phyloP scores from a whole-genome alignment of 2,329 filamentous ascomycete genomes.

The Claviceps arundinis region DNA sequence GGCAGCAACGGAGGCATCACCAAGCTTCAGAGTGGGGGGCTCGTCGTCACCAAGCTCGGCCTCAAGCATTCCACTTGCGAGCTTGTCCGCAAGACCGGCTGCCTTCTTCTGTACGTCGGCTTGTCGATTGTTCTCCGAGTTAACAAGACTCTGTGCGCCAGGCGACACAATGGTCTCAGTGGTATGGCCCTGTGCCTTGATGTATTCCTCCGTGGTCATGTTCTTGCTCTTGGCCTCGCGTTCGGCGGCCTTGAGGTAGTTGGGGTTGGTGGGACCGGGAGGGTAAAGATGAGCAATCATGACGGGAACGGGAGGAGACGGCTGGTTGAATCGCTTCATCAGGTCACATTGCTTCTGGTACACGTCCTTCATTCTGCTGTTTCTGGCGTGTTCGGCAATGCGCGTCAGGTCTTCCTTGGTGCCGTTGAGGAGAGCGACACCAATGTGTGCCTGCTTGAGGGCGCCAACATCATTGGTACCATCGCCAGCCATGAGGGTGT shows the following conservation, averaged over 20 bases:
- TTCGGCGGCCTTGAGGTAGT: constrained; percentile 84
- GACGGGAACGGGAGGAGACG: constrained; percentile 77
- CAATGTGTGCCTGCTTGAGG: constrained; percentile 94
- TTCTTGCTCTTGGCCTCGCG: constrained; percentile 73
- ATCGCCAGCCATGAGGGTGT: constrained; percentile 96
- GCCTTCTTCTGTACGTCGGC: constrained; percentile 59
- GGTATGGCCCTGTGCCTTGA: constrained; percentile 35
- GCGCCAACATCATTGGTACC: constrained; percentile 97
- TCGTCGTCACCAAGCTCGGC: constrained; percentile 77
- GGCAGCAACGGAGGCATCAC: constrained; percentile 91
- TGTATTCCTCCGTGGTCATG: constrained; percentile 45
- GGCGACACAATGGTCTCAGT: constrained; percentile 55
- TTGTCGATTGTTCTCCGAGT: constrained; percentile 21
- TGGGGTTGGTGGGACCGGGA: constrained; percentile 79
- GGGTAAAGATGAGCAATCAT: constrained; percentile 91
- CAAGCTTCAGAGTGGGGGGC: constrained; percentile 90
- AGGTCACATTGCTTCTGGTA: constrained; percentile 91
- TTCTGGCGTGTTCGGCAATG: constrained; percentile 86
- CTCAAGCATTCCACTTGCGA: constrained; percentile 81
- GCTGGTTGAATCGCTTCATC: constrained; percentile 93
- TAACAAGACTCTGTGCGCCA: constrained; percentile 41
- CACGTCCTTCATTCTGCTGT: constrained; percentile 95
- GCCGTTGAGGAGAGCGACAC: constrained; percentile 89
- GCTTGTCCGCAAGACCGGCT: constrained; percentile 68
- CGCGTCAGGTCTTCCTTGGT: constrained; percentile 80